These are phyloP conservation scores for Penicillium coprophilum DNA, from an alignment of 495 filamentous ascomycete species.

Conservation along the genomic window DNA sequence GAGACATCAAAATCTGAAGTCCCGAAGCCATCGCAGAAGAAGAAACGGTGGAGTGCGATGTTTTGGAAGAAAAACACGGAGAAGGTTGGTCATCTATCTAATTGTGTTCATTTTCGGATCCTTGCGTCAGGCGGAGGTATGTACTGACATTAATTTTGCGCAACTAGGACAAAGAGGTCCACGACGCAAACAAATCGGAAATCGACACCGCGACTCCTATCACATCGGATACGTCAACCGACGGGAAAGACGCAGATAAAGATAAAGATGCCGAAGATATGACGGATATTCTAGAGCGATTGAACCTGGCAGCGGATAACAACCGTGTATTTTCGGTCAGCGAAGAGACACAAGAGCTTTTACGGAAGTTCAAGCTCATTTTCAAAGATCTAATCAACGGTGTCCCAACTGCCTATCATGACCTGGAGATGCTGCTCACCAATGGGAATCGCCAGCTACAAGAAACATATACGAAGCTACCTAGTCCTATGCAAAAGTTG, in stretches of 20 bases:
- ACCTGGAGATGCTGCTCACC: conserved; percentile 78
- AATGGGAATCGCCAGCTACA: conserved; percentile 74
- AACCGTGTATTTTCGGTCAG: conserved; percentile 82
- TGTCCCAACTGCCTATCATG: conserved; percentile 87
- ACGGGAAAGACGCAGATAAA: conserved; percentile 45
- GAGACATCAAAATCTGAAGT: conserved; percentile 18
- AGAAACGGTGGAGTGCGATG: conserved; percentile 46
- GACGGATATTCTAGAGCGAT: conserved; percentile 68
- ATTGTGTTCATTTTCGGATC: background rate
- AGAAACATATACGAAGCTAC: conserved; percentile 75
- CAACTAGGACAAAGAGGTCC: conserved; percentile 12
- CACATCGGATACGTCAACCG: conserved; percentile 20
- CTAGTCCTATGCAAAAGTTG: conserved; percentile 77
- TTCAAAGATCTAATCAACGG: conserved; percentile 91
- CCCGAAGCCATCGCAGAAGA: conserved; percentile 37
- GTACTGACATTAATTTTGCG: conserved; percentile 5
- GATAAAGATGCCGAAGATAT: conserved; percentile 79
- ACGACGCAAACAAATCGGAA: background rate
- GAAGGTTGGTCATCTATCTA: conserved; percentile 29
- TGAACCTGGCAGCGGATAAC: conserved; percentile 76
- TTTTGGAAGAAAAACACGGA: conserved; percentile 42
- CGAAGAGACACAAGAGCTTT: conserved; percentile 72
- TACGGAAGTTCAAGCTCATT: conserved; percentile 80
- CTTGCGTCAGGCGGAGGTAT: background rate
- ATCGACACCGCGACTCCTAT: conserved; percentile 11